Evolutionary conservation across 805 yeast genomes (phyloP), one percentile per base, ranked within the genome.

Genomic region (Candida easanensis): DNA sequence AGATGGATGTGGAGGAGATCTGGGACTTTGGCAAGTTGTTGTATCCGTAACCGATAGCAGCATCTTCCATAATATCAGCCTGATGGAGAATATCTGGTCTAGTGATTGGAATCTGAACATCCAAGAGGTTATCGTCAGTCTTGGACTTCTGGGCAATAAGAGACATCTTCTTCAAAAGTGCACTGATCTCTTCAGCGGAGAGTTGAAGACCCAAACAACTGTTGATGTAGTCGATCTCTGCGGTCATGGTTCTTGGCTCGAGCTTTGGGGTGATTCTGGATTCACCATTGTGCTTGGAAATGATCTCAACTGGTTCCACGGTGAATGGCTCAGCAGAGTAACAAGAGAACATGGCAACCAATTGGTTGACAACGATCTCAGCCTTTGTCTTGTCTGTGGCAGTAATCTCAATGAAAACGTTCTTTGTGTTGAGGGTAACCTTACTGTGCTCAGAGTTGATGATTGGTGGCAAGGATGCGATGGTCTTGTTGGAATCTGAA

Each of bases 41-140:
- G 74, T 84, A 93, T 45, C 99, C 99, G 62, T 88, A 93, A 23
- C 88, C 95, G 61, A 93, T 84, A 37, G 97, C 99, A 38, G 91
- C 96, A 66, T 93, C 99, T 68, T 93, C 99, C 95, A 93, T 87
- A 53, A 93, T 83, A 68, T 93, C 99, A 75, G 98, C 91, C 64
- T 88, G 95, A 67, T 93, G 99, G 59, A 93, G 74, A 49, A 93
- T 78, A 67, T 93, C 99, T 10, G 98, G 82, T 73, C 99, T 85
- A 30, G 99, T 93, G 58, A 88, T 83, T 50, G 99, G 99, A 46
- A 93, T 79, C 39, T 87, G 61, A 31, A 77, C 61, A 33, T 63
- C 63, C 25, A 61, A 39, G 31, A 61, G 54, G 50, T 80, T 72
- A 7, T 67, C 56, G 51, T 77, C 73, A 1, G 62, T 54, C 4